A percentile compares a stretch with the other conserved stretches of the same genome.
Evolutionary conservation across 2,329 filamentous ascomycete species (phyloP).

Genomic region (Aspergillus fumigatus): DNA sequence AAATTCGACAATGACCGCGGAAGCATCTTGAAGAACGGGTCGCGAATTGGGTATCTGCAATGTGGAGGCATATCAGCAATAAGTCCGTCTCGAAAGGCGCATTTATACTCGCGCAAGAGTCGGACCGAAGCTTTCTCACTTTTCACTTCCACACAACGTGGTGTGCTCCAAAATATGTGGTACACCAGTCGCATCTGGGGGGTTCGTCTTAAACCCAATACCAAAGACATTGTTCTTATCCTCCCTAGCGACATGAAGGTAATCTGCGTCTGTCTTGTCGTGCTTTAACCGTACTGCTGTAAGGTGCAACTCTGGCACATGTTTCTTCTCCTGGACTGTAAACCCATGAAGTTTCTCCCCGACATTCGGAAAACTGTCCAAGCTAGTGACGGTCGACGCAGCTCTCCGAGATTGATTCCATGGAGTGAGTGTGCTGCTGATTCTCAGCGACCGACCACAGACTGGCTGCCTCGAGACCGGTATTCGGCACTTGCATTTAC

Average conservation of each 20-base stretch:
- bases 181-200: constrained; percentile 90
- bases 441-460: constrained; percentile 15
- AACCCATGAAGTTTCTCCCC: constrained; percentile 92
- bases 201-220: constrained; percentile 98
- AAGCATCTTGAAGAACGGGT: constrained; percentile 99
- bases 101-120: background rate
- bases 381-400: constrained; percentile 64
- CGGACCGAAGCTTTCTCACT: constrained; percentile 52
- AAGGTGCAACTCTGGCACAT: constrained; percentile 89
- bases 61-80: constrained; percentile 8
- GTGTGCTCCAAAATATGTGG: constrained; percentile 98
- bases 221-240: constrained; percentile 99
- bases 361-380: constrained; percentile 68
- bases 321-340: constrained; percentile 80
- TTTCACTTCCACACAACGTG: constrained; percentile 89
- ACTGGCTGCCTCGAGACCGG: constrained; percentile 17
- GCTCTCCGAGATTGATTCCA: constrained; percentile 17
- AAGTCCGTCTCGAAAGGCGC: background rate
- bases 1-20: constrained; percentile 98
- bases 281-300: constrained; percentile 87
- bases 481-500: constrained; percentile 23
- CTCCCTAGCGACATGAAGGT: constrained; percentile 88
- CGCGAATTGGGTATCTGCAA: constrained; percentile 83
- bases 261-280: constrained; percentile 92
- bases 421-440: constrained; percentile 12